A percentile compares a stretch with the other conserved stretches of the same genome.
phyloP scores from a whole-genome alignment of 495 filamentous ascomycete species.

The Hypoxylon cercidicola region DNA sequence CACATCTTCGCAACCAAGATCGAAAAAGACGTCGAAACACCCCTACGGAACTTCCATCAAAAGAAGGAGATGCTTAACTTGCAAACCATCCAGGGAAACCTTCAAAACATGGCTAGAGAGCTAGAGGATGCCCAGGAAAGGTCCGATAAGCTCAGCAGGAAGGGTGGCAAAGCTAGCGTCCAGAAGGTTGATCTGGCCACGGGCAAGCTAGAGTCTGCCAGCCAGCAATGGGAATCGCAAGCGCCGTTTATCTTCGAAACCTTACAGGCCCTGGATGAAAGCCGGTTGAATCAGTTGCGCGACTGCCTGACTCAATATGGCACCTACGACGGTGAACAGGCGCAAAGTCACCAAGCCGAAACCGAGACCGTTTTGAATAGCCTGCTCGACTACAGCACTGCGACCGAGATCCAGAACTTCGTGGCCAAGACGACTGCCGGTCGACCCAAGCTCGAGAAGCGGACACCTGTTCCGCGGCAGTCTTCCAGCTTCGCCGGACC shows the following conservation, averaged over 20 bases:
- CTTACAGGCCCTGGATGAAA: constrained; percentile 91
- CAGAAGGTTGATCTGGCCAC: constrained; percentile 82
- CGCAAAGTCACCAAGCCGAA: constrained; percentile 77
- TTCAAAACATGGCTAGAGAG: constrained; percentile 82
- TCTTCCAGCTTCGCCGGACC: constrained; percentile 51
- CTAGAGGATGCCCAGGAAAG: constrained; percentile 87
- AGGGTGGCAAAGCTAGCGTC: constrained; percentile 80
- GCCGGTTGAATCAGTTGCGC: constrained; percentile 87
- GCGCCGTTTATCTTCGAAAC: constrained; percentile 96
- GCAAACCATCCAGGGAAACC: constrained; percentile 81
- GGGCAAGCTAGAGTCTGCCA: constrained; percentile 77
- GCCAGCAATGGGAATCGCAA: constrained; percentile 91
- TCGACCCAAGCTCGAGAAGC: constrained; percentile 60
- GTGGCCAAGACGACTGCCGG: constrained; percentile 61
- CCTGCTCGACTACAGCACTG: constrained; percentile 87
- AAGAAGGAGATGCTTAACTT: constrained; percentile 84
- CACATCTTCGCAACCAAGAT: constrained; percentile 83
- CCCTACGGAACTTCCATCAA: constrained; percentile 78
- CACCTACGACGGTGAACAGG: constrained; percentile 91
- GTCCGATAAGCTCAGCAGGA: constrained; percentile 83
- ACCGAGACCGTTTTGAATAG: constrained; percentile 85
- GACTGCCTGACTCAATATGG: constrained; percentile 92
- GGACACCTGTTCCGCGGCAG: constrained; percentile 51
- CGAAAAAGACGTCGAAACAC: constrained; percentile 89
- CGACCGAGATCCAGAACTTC: constrained; percentile 90